These are phyloP conservation scores for Pilatotrama ljubarskyi DNA, from an alignment of 768 basidiomycete species.

Conservation along the genomic window DNA sequence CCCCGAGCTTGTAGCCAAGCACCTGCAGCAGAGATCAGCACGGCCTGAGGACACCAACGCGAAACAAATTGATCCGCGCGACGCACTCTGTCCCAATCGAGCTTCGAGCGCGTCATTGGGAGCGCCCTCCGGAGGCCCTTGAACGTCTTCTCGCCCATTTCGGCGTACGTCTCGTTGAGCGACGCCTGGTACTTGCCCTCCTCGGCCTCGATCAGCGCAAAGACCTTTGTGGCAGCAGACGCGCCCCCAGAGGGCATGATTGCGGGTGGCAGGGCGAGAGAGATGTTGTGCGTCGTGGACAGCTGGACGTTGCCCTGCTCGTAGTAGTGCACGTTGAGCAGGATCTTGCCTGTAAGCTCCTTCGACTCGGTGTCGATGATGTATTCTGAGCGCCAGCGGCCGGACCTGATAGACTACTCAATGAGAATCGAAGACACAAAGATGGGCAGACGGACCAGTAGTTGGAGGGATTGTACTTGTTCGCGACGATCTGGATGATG, in stretches of 20 bases:
- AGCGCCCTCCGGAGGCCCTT: slow-evolving; percentile 86
- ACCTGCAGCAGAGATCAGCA: slow-evolving; percentile 36
- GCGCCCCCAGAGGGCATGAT: slow-evolving; percentile 51
- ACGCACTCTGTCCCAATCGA: slow-evolving; percentile 92
- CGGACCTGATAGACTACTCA: slow-evolving; percentile 66
- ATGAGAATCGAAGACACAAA: no score
- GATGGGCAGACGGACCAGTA: no score
- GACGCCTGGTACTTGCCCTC: slow-evolving; percentile 78
- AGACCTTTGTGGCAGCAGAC: slow-evolving; percentile 64
- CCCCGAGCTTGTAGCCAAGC: slow-evolving; percentile 69
- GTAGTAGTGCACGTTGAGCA: slow-evolving; percentile 92
- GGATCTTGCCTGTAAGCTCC: slow-evolving; percentile 67
- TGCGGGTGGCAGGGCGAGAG: slow-evolving; percentile 62
- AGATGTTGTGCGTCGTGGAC: slow-evolving; percentile 66
- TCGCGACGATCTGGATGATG: slow-evolving; percentile 84
- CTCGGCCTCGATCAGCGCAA: slow-evolving; percentile 81
- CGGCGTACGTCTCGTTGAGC: slow-evolving; percentile 79
- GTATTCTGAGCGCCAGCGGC: slow-evolving; percentile 93
- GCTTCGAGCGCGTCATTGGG: slow-evolving; percentile 88
- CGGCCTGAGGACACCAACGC: not conserved
- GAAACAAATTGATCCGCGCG: not conserved
- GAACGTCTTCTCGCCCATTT: slow-evolving; percentile 93
- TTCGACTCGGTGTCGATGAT: slow-evolving; percentile 64
- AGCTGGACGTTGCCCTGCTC: slow-evolving; percentile 98
- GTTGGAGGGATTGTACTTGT: slow-evolving; percentile 92